Conservation (phyloP, 345 rosid genomes). For the Abelmoschus esculentus region DNA sequence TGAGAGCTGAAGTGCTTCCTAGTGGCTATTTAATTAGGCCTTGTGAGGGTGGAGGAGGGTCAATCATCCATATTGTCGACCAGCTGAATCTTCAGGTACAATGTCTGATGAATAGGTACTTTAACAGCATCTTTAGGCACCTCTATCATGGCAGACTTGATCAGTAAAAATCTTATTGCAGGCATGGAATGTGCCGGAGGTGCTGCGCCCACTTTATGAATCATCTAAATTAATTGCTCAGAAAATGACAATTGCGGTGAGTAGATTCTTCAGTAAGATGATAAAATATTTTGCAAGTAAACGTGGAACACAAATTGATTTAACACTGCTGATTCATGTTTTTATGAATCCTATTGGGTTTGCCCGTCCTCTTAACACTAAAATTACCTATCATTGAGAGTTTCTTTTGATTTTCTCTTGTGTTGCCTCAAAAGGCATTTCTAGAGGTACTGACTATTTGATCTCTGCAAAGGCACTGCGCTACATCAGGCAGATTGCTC, state of each 20-base stretch:
- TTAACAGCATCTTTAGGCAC: neutral
- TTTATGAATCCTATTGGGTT: neutral
- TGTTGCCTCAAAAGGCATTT: neutral
- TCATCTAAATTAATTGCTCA: slow-evolving; percentile 92
- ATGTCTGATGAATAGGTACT: neutral
- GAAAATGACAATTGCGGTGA: slow-evolving; percentile 84
- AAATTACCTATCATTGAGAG: too few relatives aligned
- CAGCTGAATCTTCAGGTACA: slow-evolving; percentile 79
- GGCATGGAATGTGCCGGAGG: slow-evolving; percentile 99
- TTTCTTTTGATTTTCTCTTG: neutral
- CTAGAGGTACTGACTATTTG: slow-evolving; percentile 10
- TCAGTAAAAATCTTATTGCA: slow-evolving; percentile 17
- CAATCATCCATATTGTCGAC: slow-evolving; percentile 96
- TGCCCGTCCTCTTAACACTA: neutral
- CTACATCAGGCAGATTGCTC: slow-evolving; percentile 80
- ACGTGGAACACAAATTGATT: neutral
- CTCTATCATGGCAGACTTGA: neutral
- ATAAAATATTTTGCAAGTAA: neutral
- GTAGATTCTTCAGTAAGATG: slow-evolving; percentile 17
- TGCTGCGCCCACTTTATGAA: slow-evolving; percentile 87
- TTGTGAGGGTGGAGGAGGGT: slow-evolving; percentile 92
- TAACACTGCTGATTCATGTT: neutral
- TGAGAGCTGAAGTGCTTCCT: slow-evolving; percentile 92
- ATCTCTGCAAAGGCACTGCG: slow-evolving; percentile 62
- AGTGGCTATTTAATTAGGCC: slow-evolving; percentile 94